Percentiles rank a stretch among this genome's conserved stretches.
phyloP scores from a whole-genome alignment of 257 asterid species.

The Nicotiana knightiana region DNA sequence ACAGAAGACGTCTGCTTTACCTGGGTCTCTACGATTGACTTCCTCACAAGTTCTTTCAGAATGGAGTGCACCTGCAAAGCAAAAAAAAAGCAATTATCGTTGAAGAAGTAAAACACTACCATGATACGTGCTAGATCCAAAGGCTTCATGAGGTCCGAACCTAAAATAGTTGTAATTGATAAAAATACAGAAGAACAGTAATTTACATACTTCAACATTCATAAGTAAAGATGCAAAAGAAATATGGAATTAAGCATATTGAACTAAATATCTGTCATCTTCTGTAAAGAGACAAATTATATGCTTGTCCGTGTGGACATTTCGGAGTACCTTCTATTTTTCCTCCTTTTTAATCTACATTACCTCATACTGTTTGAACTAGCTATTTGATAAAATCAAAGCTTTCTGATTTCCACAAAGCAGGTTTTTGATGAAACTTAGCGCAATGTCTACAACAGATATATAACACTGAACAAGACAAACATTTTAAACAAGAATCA shows the following conservation, averaged over 20 bases:
- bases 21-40: conserved; percentile 81
- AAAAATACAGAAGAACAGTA: neutral
- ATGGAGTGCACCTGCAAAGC: conserved; percentile 65
- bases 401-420: neutral
- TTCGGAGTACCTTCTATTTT: neutral
- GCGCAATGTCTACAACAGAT: neutral
- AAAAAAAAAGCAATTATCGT: neutral
- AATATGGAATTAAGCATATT: neutral
- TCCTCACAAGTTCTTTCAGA: conserved; percentile 91
- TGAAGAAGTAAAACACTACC: neutral
- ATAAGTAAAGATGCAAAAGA: neutral
- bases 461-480: neutral
- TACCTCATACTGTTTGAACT: neutral
- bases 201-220: neutral
- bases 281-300: neutral
- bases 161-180: neutral
- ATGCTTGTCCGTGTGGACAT: too few species aligned
- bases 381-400: neutral
- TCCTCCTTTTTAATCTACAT: neutral
- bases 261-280: neutral
- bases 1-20: conserved; percentile 23
- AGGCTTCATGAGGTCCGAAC: neutral
- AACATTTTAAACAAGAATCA: neutral
- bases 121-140: neutral
- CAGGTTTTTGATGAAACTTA: neutral